phyloP scores from a whole-genome alignment of 2,329 filamentous ascomycete species.

The Clarireedia paspali region DNA sequence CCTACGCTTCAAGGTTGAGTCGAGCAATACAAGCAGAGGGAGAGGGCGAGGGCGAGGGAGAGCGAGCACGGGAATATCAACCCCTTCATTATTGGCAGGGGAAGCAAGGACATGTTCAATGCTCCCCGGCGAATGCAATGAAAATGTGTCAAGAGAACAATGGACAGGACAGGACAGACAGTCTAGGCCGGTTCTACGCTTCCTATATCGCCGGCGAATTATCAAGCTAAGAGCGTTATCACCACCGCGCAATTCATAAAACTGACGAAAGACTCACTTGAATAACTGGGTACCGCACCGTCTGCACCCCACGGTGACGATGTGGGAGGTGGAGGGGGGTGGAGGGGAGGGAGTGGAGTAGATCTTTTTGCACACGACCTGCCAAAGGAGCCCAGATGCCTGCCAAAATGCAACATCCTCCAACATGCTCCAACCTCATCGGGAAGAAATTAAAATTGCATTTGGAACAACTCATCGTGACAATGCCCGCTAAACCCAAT shows the following conservation, averaged over 20 bases:
- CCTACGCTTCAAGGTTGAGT: no score
- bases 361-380: neutral
- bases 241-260: neutral
- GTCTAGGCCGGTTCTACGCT: no score
- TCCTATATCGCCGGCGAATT: neutral
- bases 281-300: no score
- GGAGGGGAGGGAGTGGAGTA: neutral
- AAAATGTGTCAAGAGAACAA: no score
- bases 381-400: no score
- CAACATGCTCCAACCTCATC: neutral
- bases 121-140: no score
- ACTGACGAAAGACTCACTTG: neutral
- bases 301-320: slow-evolving; percentile 7
- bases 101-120: neutral
- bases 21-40: no score
- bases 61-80: no score
- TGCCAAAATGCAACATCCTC: neutral
- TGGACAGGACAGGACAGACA: no score
- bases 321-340: neutral
- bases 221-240: neutral
- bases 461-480: slow-evolving; percentile 26
- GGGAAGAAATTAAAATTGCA: slow-evolving; percentile 19
- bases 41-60: no score
- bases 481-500: neutral
- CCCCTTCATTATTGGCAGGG: no score